Conservation (phyloP, 805 yeast genomes). For the Teunomyces pallodes region DNA sequence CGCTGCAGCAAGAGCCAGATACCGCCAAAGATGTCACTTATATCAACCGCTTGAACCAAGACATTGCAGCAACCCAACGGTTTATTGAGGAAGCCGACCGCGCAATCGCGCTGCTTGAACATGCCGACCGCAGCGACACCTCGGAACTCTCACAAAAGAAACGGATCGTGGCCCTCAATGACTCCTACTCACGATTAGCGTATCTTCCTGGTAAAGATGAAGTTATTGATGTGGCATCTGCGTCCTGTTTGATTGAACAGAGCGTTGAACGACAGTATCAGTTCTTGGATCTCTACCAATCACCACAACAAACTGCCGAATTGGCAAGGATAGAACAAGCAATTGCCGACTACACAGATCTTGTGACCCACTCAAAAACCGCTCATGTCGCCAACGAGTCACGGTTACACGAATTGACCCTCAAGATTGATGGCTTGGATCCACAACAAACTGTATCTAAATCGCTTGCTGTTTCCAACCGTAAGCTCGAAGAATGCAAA, state of each 20-base stretch:
- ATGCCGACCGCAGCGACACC: slow-evolving; percentile 1
- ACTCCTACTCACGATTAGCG: slow-evolving; percentile 18
- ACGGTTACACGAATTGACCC: neutral
- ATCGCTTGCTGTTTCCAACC: neutral
- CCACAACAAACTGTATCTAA: neutral
- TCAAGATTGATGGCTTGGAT: neutral
- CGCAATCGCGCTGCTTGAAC: slow-evolving; percentile 14
- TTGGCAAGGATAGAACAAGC: neutral
- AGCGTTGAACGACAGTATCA: slow-evolving; percentile 2
- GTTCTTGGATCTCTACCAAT: neutral
- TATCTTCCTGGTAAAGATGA: slow-evolving; percentile 28
- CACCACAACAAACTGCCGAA: neutral
- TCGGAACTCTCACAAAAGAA: slow-evolving; percentile 4
- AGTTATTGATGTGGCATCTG: slow-evolving; percentile 24
- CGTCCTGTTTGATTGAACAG: slow-evolving; percentile 12
- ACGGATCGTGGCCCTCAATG: slow-evolving; percentile 18
- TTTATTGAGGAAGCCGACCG: slow-evolving; percentile 21
- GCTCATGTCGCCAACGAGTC: neutral
- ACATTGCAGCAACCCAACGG: slow-evolving; percentile 8
- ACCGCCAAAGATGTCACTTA: neutral
- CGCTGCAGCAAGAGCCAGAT: slow-evolving; percentile 1
- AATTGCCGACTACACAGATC: slow-evolving; percentile 3
- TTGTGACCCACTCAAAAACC: neutral
- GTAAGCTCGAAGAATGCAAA: neutral
- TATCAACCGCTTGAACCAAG: slow-evolving; percentile 1